Conservation (phyloP, 2,329 filamentous ascomycete genomes). For the Paracorniculantispora psalliotae region DNA sequence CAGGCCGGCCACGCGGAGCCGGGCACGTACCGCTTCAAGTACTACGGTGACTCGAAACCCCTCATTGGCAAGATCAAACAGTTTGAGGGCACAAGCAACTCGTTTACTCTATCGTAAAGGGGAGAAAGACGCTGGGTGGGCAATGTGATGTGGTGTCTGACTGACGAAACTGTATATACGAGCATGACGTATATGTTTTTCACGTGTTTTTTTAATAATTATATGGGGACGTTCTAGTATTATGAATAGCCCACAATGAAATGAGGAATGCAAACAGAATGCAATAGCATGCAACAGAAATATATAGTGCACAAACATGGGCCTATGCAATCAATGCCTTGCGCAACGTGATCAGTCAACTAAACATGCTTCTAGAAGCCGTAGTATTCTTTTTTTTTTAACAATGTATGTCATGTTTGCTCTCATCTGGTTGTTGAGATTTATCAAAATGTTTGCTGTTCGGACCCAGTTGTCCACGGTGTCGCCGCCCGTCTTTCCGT, state of each 20-base stretch:
- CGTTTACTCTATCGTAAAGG: conserved; percentile 33
- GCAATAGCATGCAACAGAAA: background rate
- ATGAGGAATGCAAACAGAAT: background rate
- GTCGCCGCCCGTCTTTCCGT: too few species aligned
- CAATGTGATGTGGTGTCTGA: background rate
- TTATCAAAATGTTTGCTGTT: too few species aligned
- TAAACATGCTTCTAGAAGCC: background rate
- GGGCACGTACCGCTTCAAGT: conserved; percentile 74
- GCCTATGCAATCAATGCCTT: background rate
- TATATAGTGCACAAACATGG: background rate
- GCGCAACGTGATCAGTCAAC: background rate
- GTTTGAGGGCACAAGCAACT: conserved; percentile 64
- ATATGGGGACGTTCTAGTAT: background rate
- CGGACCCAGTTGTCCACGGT: too few species aligned
- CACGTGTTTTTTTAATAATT: background rate
- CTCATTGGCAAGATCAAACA: conserved; percentile 54
- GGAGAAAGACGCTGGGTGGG: too few species aligned
- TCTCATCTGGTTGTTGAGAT: too few species aligned
- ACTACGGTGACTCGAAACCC: conserved; percentile 78
- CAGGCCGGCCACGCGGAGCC: conserved; percentile 38
- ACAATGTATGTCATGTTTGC: background rate
- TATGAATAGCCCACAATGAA: background rate
- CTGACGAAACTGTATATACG: background rate
- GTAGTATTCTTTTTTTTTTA: background rate
- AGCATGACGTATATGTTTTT: background rate